Evolutionary conservation across 805 yeast species (phyloP), one percentile per base, ranked within the genome.

Genomic region (Torulaspora gathmanii): DNA sequence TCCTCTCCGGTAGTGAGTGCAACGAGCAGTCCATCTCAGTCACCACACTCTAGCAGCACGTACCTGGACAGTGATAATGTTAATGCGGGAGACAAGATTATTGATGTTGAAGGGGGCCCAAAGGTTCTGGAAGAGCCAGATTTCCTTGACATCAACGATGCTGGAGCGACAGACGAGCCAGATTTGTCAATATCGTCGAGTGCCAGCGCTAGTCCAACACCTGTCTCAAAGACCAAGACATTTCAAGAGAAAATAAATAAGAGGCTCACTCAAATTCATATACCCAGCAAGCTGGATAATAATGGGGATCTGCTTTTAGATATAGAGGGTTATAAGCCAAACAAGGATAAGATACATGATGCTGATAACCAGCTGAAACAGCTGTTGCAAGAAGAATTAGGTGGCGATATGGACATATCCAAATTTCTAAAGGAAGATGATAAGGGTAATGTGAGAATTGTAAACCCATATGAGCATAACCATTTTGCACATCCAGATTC

Each of bases 311-410:
- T 93, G 55, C 77, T 89, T 33, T 69, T 93, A 36, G 99, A 93
- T 67, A 87, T 91, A 82, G 95, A 89, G 56, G 99, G 99, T 13
- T 93, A 93, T 68, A 91, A 90, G 66, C 84, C 95, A 27, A 88
- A 83, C 56, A 84, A 82, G 41, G 80, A 82, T 53, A 87, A 83
- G 61, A 78, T 85, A 33, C 81, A 82, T 40, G 81, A 79, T 54
- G 79, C 95, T 0, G 96, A 89, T 61, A 81, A 81, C 40, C 69
- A 85, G 29, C 78, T 93, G 47, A 80, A 80, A 54, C 81, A 83
- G 53, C 71, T 90, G 33, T 71, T 91, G 40, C 70, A 78, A 27
- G 93, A 87, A 52, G 97, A 91, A 61, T 73, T 90, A 51, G 83
- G 83, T 4, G 64, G 65, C 10, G 75, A 72, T 23, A 65, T 70